Evolutionary conservation across 2,329 filamentous ascomycete species (phyloP).

Genomic region (Sporothrix humicola): DNA sequence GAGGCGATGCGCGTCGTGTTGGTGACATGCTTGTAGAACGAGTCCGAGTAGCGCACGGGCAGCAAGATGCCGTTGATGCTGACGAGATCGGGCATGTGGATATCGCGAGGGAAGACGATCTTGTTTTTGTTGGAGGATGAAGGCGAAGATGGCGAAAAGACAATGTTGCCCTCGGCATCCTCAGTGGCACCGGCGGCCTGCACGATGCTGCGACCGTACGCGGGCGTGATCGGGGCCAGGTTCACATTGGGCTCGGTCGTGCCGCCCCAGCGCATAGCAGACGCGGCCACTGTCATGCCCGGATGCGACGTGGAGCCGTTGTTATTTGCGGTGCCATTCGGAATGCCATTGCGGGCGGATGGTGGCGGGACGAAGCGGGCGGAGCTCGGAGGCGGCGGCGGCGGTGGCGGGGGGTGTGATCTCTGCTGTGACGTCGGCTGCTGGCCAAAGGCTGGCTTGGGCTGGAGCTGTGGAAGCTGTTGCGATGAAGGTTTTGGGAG

Average conservation of each 20-base stretch:
- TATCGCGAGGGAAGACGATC: conserved; percentile 42
- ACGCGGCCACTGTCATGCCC: not conserved
- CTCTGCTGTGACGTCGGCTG: not conserved
- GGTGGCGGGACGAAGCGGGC: conserved; percentile 37
- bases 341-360: conserved; percentile 2
- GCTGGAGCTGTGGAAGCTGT: conserved; percentile 19
- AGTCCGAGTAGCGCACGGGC: conserved; percentile 66
- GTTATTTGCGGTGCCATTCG: not conserved
- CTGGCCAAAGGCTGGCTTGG: conserved; percentile 5
- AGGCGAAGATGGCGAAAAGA: conserved; percentile 32
- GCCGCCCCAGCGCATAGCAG: conserved; percentile 27
- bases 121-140: conserved; percentile 34
- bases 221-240: conserved; percentile 33
- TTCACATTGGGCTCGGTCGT: conserved; percentile 26
- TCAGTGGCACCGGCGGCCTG: conserved; percentile 32
- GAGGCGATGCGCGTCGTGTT: conserved; percentile 54
- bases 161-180: conserved; percentile 26
- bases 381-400: conserved; percentile 37
- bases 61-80: conserved; percentile 70
- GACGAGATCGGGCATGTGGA: conserved; percentile 63
- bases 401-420: conserved; percentile 43
- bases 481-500: conserved; percentile 35
- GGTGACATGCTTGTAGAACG: conserved; percentile 64
- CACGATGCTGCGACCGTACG: conserved; percentile 37
- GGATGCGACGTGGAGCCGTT: not conserved